Percentiles rank a stretch among this genome's conserved stretches.
These are phyloP conservation scores for Neonothopanus nambi DNA, from an alignment of 1,284 basidiomycete genomes.

Conservation along the genomic window DNA sequence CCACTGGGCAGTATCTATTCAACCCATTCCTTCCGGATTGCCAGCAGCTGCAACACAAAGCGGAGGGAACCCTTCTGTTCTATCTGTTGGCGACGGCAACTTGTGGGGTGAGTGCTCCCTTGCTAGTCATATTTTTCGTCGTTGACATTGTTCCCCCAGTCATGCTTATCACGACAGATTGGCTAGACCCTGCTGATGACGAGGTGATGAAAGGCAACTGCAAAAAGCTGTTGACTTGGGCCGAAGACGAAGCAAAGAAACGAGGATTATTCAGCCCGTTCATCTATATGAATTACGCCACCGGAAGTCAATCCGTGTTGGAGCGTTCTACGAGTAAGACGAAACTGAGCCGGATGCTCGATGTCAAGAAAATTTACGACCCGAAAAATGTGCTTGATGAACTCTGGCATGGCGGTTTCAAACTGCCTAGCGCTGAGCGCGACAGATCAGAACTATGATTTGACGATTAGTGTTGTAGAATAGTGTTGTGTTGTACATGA, in stretches of 20 bases:
- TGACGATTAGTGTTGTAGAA: no score
- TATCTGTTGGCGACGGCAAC: constrained; percentile 20
- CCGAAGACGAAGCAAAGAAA: constrained; percentile 16
- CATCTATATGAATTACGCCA: constrained; percentile 27
- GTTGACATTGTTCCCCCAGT: constrained; percentile 12
- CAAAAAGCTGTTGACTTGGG: constrained; percentile 16
- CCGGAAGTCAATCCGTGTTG: no score
- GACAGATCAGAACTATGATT: constrained; percentile 7
- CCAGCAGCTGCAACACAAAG: constrained; percentile 12
- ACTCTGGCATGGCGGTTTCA: no score
- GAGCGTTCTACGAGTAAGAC: constrained; percentile 15
- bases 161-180: constrained; percentile 15
- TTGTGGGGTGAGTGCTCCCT: constrained; percentile 18
- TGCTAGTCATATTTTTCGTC: neutral
- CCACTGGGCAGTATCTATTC: constrained; percentile 19
- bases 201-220: constrained; percentile 17
- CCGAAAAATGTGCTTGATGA: constrained; percentile 17
- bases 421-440: constrained; percentile 12
- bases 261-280: constrained; percentile 23
- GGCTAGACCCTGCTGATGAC: constrained; percentile 22
- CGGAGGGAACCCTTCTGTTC: constrained; percentile 23
- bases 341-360: constrained; percentile 17
- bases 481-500: no score
- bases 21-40: constrained; percentile 20
- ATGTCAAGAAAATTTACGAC: constrained; percentile 20